These are phyloP conservation scores for Tulasnella sp. DNA, from an alignment of 768 basidiomycete genomes.

Conservation along the genomic window DNA sequence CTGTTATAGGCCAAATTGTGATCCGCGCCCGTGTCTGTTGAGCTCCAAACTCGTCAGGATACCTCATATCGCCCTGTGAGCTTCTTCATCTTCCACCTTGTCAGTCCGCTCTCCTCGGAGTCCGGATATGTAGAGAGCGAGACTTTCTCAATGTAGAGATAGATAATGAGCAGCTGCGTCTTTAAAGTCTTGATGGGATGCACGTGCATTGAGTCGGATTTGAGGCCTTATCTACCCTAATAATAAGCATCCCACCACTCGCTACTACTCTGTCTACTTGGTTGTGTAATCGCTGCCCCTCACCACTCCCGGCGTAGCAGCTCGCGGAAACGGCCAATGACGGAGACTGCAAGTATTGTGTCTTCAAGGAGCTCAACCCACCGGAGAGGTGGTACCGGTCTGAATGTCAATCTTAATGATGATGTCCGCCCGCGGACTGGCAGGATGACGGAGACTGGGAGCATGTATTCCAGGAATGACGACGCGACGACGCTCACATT, in stretches of 20 bases:
- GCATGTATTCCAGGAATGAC: not conserved
- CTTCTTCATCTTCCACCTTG: not conserved
- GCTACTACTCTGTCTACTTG: no score
- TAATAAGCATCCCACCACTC: no score
- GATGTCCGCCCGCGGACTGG: not conserved
- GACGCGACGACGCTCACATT: constrained; percentile 37
- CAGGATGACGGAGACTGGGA: not conserved
- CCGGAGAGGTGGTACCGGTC: not conserved
- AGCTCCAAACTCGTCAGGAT: not conserved
- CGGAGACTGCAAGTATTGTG: constrained; percentile 6
- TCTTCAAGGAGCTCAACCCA: constrained; percentile 5
- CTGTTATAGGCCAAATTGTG: not conserved
- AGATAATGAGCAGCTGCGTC: no score
- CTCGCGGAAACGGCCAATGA: not conserved
- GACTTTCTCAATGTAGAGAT: no score
- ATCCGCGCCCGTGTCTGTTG: no score
- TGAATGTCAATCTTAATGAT: constrained; percentile 7
- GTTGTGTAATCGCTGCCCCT: no score
- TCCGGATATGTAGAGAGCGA: no score
- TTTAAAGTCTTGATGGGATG: not conserved
- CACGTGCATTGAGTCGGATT: no score
- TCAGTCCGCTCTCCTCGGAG: no score
- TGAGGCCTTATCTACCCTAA: not conserved
- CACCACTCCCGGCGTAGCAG: no score
- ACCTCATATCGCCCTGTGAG: not conserved